phyloP scores from a whole-genome alignment of 2,329 filamentous ascomycete genomes.

The Trichophyton mentagrophytes region DNA sequence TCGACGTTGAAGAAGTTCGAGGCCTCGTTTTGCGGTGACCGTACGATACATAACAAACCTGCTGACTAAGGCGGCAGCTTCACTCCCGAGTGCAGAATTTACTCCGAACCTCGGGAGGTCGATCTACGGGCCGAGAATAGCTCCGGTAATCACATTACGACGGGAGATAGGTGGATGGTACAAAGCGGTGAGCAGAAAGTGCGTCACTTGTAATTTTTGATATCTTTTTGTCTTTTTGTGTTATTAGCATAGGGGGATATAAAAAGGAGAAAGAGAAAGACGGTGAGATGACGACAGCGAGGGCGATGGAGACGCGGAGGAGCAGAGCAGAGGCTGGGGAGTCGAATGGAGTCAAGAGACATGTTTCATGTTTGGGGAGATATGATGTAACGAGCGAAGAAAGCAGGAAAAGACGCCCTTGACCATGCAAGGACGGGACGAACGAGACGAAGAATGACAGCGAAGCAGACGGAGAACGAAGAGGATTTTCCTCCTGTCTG shows the following conservation, averaged over 20 bases:
- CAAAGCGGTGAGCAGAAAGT: neutral
- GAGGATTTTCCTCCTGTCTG: too few relatives aligned
- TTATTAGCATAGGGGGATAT: neutral
- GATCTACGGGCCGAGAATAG: neutral
- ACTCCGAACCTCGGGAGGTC: too few relatives aligned
- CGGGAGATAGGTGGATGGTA: too few relatives aligned
- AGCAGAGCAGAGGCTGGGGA: too few relatives aligned
- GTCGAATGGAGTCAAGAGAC: neutral
- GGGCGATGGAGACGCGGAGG: neutral
- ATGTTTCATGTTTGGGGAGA: neutral
- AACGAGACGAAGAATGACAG: neutral
- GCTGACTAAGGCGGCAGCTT: neutral
- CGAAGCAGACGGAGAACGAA: too few relatives aligned
- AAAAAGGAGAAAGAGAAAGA: neutral
- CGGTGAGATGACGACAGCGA: neutral
- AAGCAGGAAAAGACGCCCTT: neutral
- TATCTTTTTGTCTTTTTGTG: too few relatives aligned
- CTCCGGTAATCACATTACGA: neutral
- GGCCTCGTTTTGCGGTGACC: neutral
- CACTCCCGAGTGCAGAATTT: too few relatives aligned
- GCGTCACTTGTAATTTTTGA: neutral
- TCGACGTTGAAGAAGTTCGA: neutral
- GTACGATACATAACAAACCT: neutral
- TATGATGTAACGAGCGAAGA: neutral
- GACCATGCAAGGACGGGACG: neutral